phyloP scores from a whole-genome alignment of 2,329 filamentous ascomycete species.

The Diplodia corticola region DNA sequence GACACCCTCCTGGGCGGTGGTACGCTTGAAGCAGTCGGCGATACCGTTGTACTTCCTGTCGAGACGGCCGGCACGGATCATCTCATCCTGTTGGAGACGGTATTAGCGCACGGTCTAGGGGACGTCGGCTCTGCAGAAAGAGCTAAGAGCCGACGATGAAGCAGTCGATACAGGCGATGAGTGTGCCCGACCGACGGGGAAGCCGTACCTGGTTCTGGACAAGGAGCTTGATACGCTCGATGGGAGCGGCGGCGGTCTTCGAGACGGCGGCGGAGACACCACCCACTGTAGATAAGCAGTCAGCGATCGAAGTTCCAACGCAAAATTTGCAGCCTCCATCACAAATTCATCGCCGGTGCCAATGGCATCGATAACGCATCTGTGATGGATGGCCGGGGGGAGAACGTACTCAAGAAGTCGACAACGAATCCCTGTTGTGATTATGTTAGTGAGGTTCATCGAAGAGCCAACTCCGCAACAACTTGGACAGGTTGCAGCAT shows the following conservation, averaged over 20 bases:
- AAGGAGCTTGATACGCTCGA: constrained; percentile 99
- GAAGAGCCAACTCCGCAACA: constrained; percentile 26
- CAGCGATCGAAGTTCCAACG: constrained; percentile 37
- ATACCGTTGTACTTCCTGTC: constrained; percentile 97
- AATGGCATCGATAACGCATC: constrained; percentile 29
- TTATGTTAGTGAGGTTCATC: constrained; percentile 26
- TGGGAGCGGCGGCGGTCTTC: constrained; percentile 99
- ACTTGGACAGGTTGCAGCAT: constrained; percentile 31
- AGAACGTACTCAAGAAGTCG: constrained; percentile 95
- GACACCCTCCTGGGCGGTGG: constrained; percentile 85
- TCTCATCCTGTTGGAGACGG: constrained; percentile 77
- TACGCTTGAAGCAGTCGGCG: constrained; percentile 91
- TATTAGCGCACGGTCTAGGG: constrained; percentile 28
- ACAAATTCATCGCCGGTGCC: constrained; percentile 23
- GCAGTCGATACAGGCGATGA: background rate
- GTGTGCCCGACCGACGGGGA: background rate
- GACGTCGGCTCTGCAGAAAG: background rate
- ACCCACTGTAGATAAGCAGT: constrained; percentile 72
- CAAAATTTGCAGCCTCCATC: constrained; percentile 9
- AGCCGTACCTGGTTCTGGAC: constrained; percentile 98
- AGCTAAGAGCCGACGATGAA: background rate
- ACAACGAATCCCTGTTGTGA: constrained; percentile 78
- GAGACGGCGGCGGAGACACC: constrained; percentile 99
- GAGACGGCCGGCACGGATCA: constrained; percentile 98
- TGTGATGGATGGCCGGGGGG: background rate